These are phyloP conservation scores for Pseudonitzschia pungens DNA, from an alignment of 108 stramenopile species.

Conservation along the genomic window DNA sequence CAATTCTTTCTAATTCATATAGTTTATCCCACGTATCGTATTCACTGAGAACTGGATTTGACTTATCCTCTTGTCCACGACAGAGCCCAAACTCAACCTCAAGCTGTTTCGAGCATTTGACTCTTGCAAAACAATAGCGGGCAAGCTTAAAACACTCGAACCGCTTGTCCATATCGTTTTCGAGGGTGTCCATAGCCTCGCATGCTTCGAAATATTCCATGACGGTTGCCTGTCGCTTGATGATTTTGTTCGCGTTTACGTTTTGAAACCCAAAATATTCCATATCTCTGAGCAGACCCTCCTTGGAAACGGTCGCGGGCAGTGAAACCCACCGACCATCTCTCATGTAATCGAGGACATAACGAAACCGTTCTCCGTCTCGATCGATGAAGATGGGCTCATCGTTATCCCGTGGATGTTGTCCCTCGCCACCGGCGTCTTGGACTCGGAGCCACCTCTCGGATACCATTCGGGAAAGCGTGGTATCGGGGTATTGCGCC, in stretches of 20 bases:
- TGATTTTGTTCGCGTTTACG: neutral
- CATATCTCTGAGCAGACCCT: constrained; percentile 11
- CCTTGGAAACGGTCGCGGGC: constrained; percentile 3
- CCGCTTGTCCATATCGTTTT: no score
- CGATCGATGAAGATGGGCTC: constrained; percentile 37
- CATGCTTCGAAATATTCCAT: no score
- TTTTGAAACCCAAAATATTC: constrained; percentile 22
- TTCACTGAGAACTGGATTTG: neutral
- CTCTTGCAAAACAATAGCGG: neutral
- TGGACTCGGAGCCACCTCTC: constrained; percentile 28
- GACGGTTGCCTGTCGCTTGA: neutral
- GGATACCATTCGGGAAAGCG: constrained; percentile 28
- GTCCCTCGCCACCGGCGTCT: neutral
- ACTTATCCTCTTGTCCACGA: no score
- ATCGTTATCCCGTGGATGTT: neutral
- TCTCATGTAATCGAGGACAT: constrained; percentile 36
- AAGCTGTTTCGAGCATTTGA: neutral
- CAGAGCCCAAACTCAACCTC: no score
- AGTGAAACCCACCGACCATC: constrained; percentile 14
- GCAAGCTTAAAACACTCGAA: neutral
- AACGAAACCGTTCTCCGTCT: constrained; percentile 33
- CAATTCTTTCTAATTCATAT: neutral
- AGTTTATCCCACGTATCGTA: neutral
- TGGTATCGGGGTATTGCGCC: constrained; percentile 21
- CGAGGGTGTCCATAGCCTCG: no score